Evolutionary conservation across 1,139 yeast species (phyloP).

Genomic region (Cylindricascospora bacillispora): DNA sequence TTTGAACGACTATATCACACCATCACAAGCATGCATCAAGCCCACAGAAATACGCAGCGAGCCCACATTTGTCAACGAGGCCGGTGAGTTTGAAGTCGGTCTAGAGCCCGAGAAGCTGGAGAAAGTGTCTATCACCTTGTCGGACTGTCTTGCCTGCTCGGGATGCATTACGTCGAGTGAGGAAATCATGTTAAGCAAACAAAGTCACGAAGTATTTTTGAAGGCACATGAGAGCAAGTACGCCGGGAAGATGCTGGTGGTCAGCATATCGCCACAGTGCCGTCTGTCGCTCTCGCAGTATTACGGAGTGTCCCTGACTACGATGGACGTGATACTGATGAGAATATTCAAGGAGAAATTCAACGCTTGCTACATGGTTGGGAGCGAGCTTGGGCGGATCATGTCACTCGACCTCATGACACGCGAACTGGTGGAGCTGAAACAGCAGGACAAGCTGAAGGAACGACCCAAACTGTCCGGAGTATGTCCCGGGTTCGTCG

Average conservation of each 20-base stretch:
- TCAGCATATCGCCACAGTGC: constrained; percentile 77
- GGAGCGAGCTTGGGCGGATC: constrained; percentile 72
- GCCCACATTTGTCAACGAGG: constrained; percentile 52
- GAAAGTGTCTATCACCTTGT: constrained; percentile 78
- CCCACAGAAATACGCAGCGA: constrained; percentile 45
- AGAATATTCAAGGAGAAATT: constrained; percentile 45
- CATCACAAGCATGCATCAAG: constrained; percentile 90
- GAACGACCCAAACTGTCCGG: constrained; percentile 35
- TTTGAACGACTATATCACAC: constrained; percentile 84
- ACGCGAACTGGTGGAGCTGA: constrained; percentile 34
- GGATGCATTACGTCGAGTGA: constrained; percentile 98
- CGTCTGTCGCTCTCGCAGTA: constrained; percentile 74
- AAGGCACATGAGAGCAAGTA: constrained; percentile 16
- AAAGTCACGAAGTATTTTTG: constrained; percentile 69
- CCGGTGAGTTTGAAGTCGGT: constrained; percentile 64
- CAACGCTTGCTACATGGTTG: constrained; percentile 67
- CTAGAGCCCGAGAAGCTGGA: constrained; percentile 41
- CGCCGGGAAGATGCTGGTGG: constrained; percentile 41
- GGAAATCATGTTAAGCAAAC: constrained; percentile 81
- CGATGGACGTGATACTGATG: constrained; percentile 49
- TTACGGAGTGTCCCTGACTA: constrained; percentile 37
- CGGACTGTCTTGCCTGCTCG: constrained; percentile 92
- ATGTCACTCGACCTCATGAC: constrained; percentile 36
- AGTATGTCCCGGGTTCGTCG: constrained; percentile 93
- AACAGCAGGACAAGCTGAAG: constrained; percentile 10